Base-by-base conservation (phyloP, 2,329 filamentous ascomycete species). In the Fusarium luffae region DNA sequence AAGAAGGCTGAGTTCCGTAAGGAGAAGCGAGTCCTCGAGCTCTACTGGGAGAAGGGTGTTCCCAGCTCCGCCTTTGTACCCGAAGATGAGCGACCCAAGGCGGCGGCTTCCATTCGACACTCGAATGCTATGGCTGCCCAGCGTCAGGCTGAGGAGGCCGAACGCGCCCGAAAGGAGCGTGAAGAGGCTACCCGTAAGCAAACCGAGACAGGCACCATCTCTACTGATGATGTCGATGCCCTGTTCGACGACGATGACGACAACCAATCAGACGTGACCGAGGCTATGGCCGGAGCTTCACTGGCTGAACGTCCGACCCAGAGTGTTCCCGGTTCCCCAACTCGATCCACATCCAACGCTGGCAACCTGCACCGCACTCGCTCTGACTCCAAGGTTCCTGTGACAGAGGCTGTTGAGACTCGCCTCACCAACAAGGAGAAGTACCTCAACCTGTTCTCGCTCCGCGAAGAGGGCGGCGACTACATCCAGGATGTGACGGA, bases 1-100 rank as follows among this genome's bases (percentile, higher is more conserved):
- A 95, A 98, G 88, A 99, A 99, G 86, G 96, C 96, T n/a, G 96
- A 99, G 79, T 99, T 96, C 82, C 90, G 97, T 81, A 98, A 98
- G 86, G 94, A 97, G 79, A 93, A 94, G 83, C 90, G 96, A 59
- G 89, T 98, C 30, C 86, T 99, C 48, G 96, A 99, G 82, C 88
- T 99, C 18, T 99, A 98, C 86, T 99, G 96, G 96, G 96, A 99
- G 89, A 99, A 98, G 88, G 96, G 96, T 48, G 94, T 98, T 10
- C 93, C 95, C 28, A 98, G 94, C 68, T 98, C 95, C 44, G 93
- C 94, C 4, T 99, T 97, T 75, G 91, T 99, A 54, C 96, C 96
- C 4, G 96, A 99, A 78, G 96, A 99, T 78, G 96, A 99, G 84
- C 92, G 94, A 60, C 94, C 94, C 56, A 97, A 96, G 85, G 90